Evolutionary conservation across 2,329 filamentous ascomycete genomes (phyloP), one percentile per base, ranked within the genome.

Genomic region (Blastomyces gilchristii): DNA sequence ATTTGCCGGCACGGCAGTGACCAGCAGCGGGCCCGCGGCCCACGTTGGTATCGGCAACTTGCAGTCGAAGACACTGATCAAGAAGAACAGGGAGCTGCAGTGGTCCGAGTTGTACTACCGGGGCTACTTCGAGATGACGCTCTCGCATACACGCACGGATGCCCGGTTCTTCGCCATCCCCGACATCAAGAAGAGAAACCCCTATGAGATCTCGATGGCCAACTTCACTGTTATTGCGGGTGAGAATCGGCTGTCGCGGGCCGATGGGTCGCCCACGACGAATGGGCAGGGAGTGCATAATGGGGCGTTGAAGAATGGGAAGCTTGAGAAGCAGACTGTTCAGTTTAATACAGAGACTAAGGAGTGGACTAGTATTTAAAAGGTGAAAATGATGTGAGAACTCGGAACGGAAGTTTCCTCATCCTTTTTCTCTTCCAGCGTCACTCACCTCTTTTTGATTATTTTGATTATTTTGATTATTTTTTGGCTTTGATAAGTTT

Each of bases 21-120:
- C 78, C 45, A 87, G 81, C 12, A 79, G 80, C 1, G 82, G 80
- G 39, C 81, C 84, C 0, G 78, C 77, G 28, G 85, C 85, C 18
- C 80, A 82, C 2, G 78, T 85, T 54, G 75, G 74, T 0, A 71
- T 72, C 0, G 83, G 83, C 1, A 80, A 85, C 65, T 75, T 76
- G 60, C 72, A 74, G 64, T 77, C 79, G 2, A 66, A 67, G 72
- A 70, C 68, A 74, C 81, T 59, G 57, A 59, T 79, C 65, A 70
- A 69, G 50, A 73, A 79, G 37, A 90, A 89, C 71, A 75, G 77
- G 0, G 85, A 88, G 71, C 76, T 90, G 56, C 85, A 88, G 69
- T 90, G 87, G 87, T 83, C 86, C 67, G 87, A 90, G 63, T 73
- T 85, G 9, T 90, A 88, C 72, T 90, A 90, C 72, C 80, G 87